phyloP scores from a whole-genome alignment of 2,329 filamentous ascomycete species.

The Alternaria hordeiaustralica region DNA sequence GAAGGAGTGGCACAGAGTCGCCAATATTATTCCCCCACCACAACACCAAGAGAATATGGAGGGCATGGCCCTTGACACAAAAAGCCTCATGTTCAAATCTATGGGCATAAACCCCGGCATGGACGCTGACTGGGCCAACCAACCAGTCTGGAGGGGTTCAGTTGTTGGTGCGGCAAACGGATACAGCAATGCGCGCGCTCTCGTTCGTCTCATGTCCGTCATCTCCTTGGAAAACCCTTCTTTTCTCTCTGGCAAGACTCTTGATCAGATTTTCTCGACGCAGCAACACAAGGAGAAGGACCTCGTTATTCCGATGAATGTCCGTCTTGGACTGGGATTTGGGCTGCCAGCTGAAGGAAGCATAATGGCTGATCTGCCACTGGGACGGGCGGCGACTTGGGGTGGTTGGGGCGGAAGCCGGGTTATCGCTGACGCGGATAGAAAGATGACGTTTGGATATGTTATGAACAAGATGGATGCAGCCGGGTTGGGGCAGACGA shows the following conservation, averaged over 20 bases:
- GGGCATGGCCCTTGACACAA: not conserved
- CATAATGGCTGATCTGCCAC: conserved; percentile 12
- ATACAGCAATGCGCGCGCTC: conserved; percentile 17
- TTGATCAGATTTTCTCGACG: conserved; percentile 20
- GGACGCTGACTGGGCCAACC: conserved; percentile 10
- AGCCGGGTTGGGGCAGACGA: not conserved
- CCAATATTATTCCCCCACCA: conserved; percentile 21
- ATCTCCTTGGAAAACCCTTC: conserved; percentile 8
- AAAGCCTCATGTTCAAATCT: conserved; percentile 4
- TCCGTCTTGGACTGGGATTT: conserved; percentile 20
- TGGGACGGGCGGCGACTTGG: conserved; percentile 21
- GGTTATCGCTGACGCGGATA: conserved; percentile 20
- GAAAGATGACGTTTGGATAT: conserved; percentile 22
- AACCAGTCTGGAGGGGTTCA: not conserved
- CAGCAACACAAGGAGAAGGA: conserved; percentile 12
- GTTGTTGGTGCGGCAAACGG: conserved; percentile 16
- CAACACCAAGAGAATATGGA: not conserved
- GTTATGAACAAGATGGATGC: conserved; percentile 29
- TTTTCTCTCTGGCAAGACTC: conserved; percentile 13
- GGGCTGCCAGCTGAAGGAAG: conserved; percentile 4
- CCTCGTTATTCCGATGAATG: conserved; percentile 2
- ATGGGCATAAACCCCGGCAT: conserved; percentile 13
- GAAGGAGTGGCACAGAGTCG: conserved; percentile 11
- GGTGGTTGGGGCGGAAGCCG: conserved; percentile 27
- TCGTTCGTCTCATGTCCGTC: conserved; percentile 14